Conservation (phyloP, 148 eudicot genomes). For the Amaranthus cruentus region DNA sequence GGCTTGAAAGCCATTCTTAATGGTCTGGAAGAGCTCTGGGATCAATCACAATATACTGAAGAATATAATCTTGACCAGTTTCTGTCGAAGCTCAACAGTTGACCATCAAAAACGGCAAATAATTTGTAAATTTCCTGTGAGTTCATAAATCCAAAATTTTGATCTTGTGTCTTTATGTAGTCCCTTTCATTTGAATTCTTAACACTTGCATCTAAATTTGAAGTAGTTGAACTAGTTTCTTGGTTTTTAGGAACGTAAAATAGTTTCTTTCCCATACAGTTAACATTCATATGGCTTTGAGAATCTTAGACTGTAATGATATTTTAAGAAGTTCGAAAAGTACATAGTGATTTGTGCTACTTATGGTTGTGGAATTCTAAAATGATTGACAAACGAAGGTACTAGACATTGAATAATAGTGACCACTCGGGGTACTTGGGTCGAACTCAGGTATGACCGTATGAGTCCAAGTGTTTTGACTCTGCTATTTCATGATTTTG, state of each 20-base stretch:
- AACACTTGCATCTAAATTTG: conserved; percentile 1
- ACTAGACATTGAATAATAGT: neutral
- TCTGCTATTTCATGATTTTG: too few species aligned
- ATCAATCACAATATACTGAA: conserved; percentile 95
- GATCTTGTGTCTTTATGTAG: neutral
- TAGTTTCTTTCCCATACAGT: neutral
- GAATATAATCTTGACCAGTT: conserved; percentile 87
- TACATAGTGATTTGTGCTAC: neutral
- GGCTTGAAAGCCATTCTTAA: conserved; percentile 89
- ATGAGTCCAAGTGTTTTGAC: too few species aligned
- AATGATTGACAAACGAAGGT: neutral
- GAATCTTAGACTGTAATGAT: neutral
- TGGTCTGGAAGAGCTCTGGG: conserved; percentile 98
- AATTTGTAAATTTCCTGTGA: conserved; percentile 30
- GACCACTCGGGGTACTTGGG: neutral
- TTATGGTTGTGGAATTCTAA: neutral
- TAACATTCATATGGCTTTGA: neutral
- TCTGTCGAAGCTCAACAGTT: conserved; percentile 80
- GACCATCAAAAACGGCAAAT: conserved; percentile 14
- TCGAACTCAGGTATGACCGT: too few species aligned
- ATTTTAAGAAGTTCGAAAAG: neutral
- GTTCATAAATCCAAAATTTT: conserved; percentile 12
- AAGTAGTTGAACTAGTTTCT: neutral
- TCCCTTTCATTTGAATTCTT: conserved; percentile 1
- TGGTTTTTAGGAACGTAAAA: neutral